Base-by-base conservation (phyloP, 192 early-diverging fungal genomes). In the Gaertneriomyces sp. region DNA sequence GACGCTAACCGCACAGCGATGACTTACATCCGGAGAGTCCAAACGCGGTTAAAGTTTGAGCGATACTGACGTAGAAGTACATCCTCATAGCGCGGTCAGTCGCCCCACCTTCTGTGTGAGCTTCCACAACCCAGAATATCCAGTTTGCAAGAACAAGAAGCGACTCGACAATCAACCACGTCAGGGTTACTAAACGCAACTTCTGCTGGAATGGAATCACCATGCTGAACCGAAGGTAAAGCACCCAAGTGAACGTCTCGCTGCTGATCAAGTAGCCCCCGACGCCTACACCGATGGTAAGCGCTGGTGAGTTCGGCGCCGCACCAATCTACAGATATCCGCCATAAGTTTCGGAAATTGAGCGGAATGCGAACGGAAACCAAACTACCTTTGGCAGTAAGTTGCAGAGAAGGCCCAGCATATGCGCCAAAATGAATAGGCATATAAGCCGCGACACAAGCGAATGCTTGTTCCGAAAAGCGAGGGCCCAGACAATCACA, bases 151-250 rank as follows among this genome's bases (percentile, higher is more conserved):
- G 11, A 9, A 47, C 64, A 7, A 46, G 5, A 11, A n/a, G 12
- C 3, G 64, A 43, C 14, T 66, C 64, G 4, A 66, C 4, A 8
- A 17, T 45, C 40, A 66, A 43, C 64, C 64, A 66, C 11, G 45
- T 44, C 5, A 59, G 54, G 14, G 54, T 57, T 2, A 19, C 53
- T 1, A 42, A 19, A 19, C 64, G 64, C 20, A 57, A 40, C 14
- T 17, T n/a, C 14, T 43, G 64, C 7, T 53, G 17, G 40, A 64
- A 64, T 1, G 47, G 16, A 8, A 43, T 42, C 9, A 66, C 55
- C 17, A 66, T 57, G 42, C 53, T 57, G 42, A 66, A 66, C 19
- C 64, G 64, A 1, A 66, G 64, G 25, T 66, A 66, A 17, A 66
- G 43, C 17, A 57, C 11, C 64, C 64, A 66, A 52, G 54, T 66